Evolutionary conservation across 306 rosid genomes (phyloP).

Genomic region (Prunus mongolica): DNA sequence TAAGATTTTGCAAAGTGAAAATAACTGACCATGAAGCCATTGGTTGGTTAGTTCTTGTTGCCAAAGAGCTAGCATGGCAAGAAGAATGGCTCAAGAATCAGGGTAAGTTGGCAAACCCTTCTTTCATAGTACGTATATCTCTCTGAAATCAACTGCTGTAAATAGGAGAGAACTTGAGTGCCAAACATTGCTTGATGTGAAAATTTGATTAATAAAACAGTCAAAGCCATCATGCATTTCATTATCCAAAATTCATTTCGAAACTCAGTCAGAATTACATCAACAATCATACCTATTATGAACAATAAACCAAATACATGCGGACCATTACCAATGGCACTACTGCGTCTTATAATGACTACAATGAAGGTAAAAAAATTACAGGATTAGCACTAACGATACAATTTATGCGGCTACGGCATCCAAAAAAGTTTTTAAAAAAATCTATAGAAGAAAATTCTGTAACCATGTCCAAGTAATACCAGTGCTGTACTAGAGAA

Average conservation of each 20-base stretch:
- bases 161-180: not conserved
- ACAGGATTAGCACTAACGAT: slow-evolving; percentile 5
- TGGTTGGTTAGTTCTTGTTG: too few species aligned
- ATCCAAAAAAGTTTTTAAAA: not conserved
- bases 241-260: not conserved
- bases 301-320: slow-evolving; percentile 9
- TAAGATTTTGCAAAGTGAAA: too few species aligned
- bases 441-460: not conserved
- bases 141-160: not conserved
- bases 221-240: not conserved
- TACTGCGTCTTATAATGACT: not conserved
- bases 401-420: slow-evolving; percentile 4
- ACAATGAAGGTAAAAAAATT: not conserved
- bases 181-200: not conserved
- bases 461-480: slow-evolving; percentile 13
- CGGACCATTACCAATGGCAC: not conserved
- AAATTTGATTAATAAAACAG: not conserved
- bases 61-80: too few species aligned
- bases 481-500: slow-evolving; percentile 15
- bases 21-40: too few species aligned
- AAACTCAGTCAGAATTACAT: not conserved
- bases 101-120: too few species aligned
- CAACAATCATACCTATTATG: slow-evolving; percentile 7
- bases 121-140: not conserved
- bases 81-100: too few species aligned